phyloP scores from a whole-genome alignment of 2,329 filamentous ascomycete species.

The Penicillium paneum region DNA sequence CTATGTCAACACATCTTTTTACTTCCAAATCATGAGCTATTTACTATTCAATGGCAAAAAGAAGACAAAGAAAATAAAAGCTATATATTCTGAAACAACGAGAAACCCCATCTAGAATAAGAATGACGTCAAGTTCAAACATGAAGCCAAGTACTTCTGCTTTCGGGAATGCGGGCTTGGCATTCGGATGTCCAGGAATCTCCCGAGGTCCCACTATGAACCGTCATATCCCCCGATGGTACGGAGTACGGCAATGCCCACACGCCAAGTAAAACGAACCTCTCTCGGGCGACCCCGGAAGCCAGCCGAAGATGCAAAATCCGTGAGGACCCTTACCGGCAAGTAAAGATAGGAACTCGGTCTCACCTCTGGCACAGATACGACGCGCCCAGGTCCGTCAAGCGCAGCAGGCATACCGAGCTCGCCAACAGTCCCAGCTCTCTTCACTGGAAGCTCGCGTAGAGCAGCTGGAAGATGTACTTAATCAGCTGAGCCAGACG shows the following conservation, averaged over 20 bases:
- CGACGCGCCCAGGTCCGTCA: conserved; percentile 13
- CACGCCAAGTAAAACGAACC: neutral
- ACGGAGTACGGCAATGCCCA: neutral
- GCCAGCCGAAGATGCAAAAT: neutral
- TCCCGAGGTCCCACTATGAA: neutral
- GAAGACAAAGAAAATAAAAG: neutral
- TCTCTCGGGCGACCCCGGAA: conserved; percentile 1
- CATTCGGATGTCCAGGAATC: neutral
- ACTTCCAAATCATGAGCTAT: no score
- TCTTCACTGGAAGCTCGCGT: conserved; percentile 10
- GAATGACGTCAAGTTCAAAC: neutral
- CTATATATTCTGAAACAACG: neutral
- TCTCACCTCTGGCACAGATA: neutral
- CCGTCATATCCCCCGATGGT: neutral
- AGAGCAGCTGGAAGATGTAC: conserved; percentile 9
- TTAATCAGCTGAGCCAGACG: conserved; percentile 4
- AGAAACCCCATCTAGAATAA: neutral
- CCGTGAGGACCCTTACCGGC: neutral
- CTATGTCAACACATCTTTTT: neutral
- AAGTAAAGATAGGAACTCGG: neutral
- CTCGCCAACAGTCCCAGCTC: conserved; percentile 12
- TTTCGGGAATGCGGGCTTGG: neutral
- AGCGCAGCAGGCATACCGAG: conserved; percentile 16
- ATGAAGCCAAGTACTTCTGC: neutral
- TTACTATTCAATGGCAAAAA: no score